Conservation (phyloP, 208 protist genomes). For the Crithidia sp. region DNA sequence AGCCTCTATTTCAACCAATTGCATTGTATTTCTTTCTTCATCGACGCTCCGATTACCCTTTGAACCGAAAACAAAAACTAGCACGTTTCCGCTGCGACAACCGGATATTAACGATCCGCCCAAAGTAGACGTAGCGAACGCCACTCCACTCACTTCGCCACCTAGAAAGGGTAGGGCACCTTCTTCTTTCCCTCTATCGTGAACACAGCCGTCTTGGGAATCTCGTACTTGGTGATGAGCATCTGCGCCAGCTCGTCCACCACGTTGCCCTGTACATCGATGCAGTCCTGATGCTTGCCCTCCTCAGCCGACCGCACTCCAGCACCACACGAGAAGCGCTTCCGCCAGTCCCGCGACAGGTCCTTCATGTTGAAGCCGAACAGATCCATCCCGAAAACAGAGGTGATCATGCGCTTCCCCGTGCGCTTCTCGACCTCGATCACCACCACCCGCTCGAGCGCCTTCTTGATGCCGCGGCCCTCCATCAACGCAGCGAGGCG, state of each 20-base stretch:
- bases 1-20: no score
- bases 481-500: conserved; percentile 77
- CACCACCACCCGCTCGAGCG: conserved; percentile 71
- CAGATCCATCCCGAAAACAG: conserved; percentile 84
- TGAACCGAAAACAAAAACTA: no score
- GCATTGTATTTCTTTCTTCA: no score
- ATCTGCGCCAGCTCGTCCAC: conserved; percentile 69
- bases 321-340: conserved; percentile 85
- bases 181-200: conserved; percentile 83
- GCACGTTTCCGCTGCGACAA: no score
- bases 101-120: no score
- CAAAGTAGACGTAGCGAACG: no score
- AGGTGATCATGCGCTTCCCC: conserved; percentile 71
- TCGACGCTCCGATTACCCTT: no score
- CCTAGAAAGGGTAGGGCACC: conserved; percentile 42
- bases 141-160: no score
- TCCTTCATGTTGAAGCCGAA: conserved; percentile 90
- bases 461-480: conserved; percentile 82
- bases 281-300: conserved; percentile 66
- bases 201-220: conserved; percentile 77
- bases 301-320: conserved; percentile 73
- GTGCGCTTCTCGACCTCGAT: conserved; percentile 68
- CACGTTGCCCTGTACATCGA: conserved; percentile 88
- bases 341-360: conserved; percentile 78
- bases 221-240: conserved; percentile 74